Evolutionary conservation across 768 basidiomycete species (phyloP).

Genomic region (Porphyrellus cyaneotinctus): DNA sequence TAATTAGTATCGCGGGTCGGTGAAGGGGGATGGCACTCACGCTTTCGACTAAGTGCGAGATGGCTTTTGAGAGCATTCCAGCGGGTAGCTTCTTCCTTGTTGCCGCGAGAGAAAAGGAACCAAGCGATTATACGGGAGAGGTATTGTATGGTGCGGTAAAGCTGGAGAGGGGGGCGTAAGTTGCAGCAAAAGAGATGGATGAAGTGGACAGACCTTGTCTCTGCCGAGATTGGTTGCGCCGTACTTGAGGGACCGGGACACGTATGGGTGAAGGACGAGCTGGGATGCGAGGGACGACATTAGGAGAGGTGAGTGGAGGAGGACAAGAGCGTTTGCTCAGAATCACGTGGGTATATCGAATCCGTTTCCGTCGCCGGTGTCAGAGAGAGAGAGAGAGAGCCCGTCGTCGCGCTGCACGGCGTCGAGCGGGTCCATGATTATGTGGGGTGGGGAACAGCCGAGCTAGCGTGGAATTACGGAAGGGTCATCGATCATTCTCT

Average conservation of each 20-base stretch:
- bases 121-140: constrained; percentile 86
- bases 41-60: constrained; percentile 79
- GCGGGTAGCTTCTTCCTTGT: constrained; percentile 65
- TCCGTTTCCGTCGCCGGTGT: neutral
- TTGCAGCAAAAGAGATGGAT: neutral
- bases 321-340: neutral
- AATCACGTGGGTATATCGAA: constrained; percentile 29
- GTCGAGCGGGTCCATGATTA: neutral
- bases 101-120: constrained; percentile 65
- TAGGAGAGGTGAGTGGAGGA: neutral
- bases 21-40: constrained; percentile 37
- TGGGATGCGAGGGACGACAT: constrained; percentile 56
- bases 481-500: neutral
- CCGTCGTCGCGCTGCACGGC: neutral
- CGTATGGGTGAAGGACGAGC: constrained; percentile 78
- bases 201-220: constrained; percentile 65
- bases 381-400: no score
- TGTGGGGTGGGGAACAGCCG: constrained; percentile 2
- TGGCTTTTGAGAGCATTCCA: constrained; percentile 86
- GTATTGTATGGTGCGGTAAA: constrained; percentile 89
- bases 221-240: constrained; percentile 79
- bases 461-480: constrained; percentile 11
- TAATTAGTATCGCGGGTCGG: constrained; percentile 1
- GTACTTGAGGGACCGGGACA: constrained; percentile 73
- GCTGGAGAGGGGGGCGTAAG: constrained; percentile 43